phyloP scores from a whole-genome alignment of 2,329 filamentous ascomycete species.

The Fusarium sambucinum region DNA sequence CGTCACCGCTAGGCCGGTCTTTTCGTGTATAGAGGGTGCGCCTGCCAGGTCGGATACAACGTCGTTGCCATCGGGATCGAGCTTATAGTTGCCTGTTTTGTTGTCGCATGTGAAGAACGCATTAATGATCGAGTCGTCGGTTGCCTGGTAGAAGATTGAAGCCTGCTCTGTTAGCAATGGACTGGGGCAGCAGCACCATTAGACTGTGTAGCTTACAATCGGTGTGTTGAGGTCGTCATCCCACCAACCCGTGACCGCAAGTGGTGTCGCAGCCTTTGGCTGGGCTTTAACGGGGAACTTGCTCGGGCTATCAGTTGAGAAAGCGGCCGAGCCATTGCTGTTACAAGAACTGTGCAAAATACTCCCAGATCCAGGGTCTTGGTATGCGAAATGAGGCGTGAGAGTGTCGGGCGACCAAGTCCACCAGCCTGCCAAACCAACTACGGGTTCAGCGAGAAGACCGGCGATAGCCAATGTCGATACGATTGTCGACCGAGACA shows the following conservation, averaged over 20 bases:
- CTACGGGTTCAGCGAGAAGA: conserved; percentile 16
- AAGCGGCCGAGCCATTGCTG: conserved; percentile 34
- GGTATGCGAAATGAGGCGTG: conserved; percentile 40
- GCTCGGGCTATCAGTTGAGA: conserved; percentile 30
- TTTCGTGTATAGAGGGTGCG: conserved; percentile 33
- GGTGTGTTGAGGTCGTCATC: conserved; percentile 30
- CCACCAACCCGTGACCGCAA: conserved; percentile 31
- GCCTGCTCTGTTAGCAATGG: conserved; percentile 10
- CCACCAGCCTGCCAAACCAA: conserved; percentile 38
- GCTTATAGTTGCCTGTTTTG: conserved; percentile 27
- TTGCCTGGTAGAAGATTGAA: conserved; percentile 34
- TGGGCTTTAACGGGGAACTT: conserved; percentile 25
- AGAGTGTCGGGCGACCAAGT: conserved; percentile 28
- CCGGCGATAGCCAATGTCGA: conserved; percentile 13
- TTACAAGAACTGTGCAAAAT: conserved; percentile 38
- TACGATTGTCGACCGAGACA: conserved; percentile 14
- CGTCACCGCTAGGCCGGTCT: conserved; percentile 30
- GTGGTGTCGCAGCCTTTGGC: conserved; percentile 24
- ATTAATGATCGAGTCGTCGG: conserved; percentile 26
- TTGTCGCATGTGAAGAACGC: conserved; percentile 32
- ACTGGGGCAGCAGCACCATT: rapidly evolving
- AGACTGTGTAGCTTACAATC: conserved; percentile 12
- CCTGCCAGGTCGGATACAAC: conserved; percentile 19
- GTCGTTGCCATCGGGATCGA: conserved; percentile 18
- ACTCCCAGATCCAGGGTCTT: conserved; percentile 38